A percentile compares a stretch with the other conserved stretches of the same genome.
Evolutionary conservation across 208 protist genomes (phyloP).

Genomic region (Wallacemonas collosoma): DNA sequence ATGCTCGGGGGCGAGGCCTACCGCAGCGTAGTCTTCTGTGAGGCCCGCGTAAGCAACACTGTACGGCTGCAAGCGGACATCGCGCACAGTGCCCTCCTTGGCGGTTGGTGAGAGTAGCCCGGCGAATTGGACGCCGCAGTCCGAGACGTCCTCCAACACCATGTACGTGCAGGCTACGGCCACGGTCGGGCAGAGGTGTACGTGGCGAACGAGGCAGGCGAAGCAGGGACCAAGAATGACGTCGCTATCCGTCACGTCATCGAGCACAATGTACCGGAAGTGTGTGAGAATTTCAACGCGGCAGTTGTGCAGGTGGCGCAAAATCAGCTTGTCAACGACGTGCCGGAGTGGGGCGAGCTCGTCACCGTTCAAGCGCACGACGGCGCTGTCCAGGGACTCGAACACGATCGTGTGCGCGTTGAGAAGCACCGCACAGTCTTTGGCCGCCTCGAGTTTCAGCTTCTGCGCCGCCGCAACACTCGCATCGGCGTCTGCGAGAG

Average conservation of each 20-base stretch:
- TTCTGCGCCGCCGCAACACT: background rate
- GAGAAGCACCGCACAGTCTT: slow-evolving; percentile 24
- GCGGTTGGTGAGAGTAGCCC: slow-evolving; percentile 12
- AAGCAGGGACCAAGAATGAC: slow-evolving; percentile 65
- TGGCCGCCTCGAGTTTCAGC: slow-evolving; percentile 3
- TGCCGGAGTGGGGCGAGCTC: slow-evolving; percentile 32
- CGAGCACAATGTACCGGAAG: slow-evolving; percentile 65
- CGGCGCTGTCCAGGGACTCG: slow-evolving; percentile 24
- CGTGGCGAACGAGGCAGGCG: slow-evolving; percentile 43
- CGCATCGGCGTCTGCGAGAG: background rate
- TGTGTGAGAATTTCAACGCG: slow-evolving; percentile 43
- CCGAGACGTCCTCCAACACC: slow-evolving; percentile 26
- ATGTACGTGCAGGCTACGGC: slow-evolving; percentile 41
- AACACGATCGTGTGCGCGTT: slow-evolving; percentile 49
- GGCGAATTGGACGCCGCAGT: slow-evolving; percentile 27
- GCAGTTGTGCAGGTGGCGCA: slow-evolving; percentile 58
- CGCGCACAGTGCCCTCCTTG: slow-evolving; percentile 1
- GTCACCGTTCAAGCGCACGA: slow-evolving; percentile 35
- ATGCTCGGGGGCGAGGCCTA: slow-evolving; percentile 61
- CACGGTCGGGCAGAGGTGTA: slow-evolving; percentile 42
- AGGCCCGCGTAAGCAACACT: slow-evolving; percentile 61
- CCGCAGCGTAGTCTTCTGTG: slow-evolving; percentile 51
- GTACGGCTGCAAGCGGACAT: slow-evolving; percentile 39
- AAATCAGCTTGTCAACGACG: slow-evolving; percentile 50
- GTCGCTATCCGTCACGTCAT: slow-evolving; percentile 45